Evolutionary conservation across 2,329 filamentous ascomycete species (phyloP).

Genomic region (Blastomyces parvus): DNA sequence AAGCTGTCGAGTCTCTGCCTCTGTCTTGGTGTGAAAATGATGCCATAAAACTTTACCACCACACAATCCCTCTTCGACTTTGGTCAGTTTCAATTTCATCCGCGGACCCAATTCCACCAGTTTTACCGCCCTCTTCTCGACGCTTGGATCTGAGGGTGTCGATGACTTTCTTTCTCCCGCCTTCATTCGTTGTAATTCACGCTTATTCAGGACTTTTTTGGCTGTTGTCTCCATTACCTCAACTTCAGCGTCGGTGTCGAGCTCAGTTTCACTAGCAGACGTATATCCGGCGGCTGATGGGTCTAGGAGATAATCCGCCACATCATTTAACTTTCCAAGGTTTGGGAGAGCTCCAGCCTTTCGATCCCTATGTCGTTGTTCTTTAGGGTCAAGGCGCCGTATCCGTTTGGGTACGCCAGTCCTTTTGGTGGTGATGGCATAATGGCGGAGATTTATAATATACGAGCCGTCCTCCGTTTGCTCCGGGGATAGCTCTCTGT

Average conservation of each 20-base stretch:
- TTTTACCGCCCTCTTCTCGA: conserved; percentile 82
- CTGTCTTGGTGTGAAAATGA: conserved; percentile 79
- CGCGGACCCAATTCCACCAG: conserved; percentile 85
- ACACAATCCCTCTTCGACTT: conserved; percentile 91
- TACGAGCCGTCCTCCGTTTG: conserved; percentile 55
- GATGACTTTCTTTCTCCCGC: conserved; percentile 37
- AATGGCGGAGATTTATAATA: conserved; percentile 81
- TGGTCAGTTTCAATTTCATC: conserved; percentile 79
- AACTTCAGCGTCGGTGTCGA: conserved; percentile 90
- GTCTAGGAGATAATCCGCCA: conserved; percentile 88
- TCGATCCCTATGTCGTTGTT: conserved; percentile 60
- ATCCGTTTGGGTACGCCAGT: conserved; percentile 78
- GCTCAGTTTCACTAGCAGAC: conserved; percentile 84
- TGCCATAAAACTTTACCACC: conserved; percentile 94
- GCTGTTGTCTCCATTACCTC: conserved; percentile 57
- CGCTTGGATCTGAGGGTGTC: conserved; percentile 39
- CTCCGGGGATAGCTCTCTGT: conserved; percentile 53
- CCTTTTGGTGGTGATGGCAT: conserved; percentile 83
- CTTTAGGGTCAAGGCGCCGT: conserved; percentile 72
- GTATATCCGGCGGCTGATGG: conserved; percentile 72
- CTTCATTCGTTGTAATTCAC: conserved; percentile 41
- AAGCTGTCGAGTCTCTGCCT: conserved; percentile 64
- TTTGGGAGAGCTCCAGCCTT: conserved; percentile 70
- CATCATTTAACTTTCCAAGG: conserved; percentile 80
- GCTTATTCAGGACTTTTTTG: conserved; percentile 46